Conservation (phyloP, 2,329 filamentous ascomycete species). For the Tolypocladium amazonense region DNA sequence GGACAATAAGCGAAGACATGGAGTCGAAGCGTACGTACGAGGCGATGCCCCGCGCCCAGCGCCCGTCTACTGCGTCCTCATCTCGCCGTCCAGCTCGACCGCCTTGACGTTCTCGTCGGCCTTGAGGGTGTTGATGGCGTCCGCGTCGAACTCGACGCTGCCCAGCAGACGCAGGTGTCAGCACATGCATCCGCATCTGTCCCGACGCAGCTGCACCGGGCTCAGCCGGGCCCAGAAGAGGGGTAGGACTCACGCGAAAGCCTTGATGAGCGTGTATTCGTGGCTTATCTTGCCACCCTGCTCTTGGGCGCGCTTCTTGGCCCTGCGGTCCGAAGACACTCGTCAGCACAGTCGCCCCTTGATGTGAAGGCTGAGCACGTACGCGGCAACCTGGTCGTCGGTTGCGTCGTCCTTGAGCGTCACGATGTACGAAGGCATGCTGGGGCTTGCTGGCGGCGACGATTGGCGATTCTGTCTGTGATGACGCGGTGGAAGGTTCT, state of each 20-base stretch:
- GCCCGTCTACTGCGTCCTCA: conserved; percentile 62
- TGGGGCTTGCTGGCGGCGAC: conserved; percentile 12
- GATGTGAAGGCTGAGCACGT: conserved; percentile 14
- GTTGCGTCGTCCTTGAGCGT: conserved; percentile 65
- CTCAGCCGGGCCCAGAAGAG: not conserved
- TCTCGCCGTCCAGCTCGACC: conserved; percentile 64
- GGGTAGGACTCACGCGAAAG: conserved; percentile 68
- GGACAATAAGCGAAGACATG: not conserved
- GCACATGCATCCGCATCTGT: not conserved
- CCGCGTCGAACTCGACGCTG: conserved; percentile 65
- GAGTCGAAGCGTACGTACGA: not conserved
- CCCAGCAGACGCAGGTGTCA: not conserved
- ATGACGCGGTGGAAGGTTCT: not conserved
- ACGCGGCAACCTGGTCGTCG: conserved; percentile 58
- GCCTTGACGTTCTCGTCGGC: conserved; percentile 58
- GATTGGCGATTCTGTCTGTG: not conserved
- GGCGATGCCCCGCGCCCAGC: not conserved
- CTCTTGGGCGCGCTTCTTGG: conserved; percentile 62
- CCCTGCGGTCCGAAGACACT: conserved; percentile 30
- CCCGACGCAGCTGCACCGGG: not conserved
- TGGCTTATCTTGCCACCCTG: conserved; percentile 78
- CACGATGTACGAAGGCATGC: conserved; percentile 48
- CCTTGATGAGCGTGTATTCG: conserved; percentile 82
- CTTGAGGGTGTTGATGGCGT: conserved; percentile 54
- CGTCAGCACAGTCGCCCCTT: not conserved